Percentiles rank a stretch among this genome's conserved stretches.
Evolutionary conservation across 2,329 filamentous ascomycete species (phyloP).

Genomic region (Aspergillus neotritici): DNA sequence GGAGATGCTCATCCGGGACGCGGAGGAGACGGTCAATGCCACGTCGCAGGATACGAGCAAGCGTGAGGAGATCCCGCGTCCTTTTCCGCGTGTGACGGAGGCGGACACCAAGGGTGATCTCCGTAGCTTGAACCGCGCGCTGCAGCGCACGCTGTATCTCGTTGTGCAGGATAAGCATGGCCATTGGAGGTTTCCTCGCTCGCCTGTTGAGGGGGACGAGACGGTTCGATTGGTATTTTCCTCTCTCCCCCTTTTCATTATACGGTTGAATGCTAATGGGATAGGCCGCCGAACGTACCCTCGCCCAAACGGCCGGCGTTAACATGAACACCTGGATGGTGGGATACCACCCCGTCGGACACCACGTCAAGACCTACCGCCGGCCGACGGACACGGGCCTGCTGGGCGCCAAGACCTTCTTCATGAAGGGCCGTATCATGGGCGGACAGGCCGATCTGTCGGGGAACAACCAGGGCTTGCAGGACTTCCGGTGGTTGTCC

Average conservation of each 20-base stretch:
- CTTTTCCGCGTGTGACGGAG: slow-evolving; percentile 64
- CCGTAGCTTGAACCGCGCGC: slow-evolving; percentile 68
- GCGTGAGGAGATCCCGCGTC: slow-evolving; percentile 64
- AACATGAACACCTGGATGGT: slow-evolving; percentile 99
- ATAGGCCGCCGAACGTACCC: slow-evolving; percentile 74
- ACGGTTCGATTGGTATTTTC: slow-evolving; percentile 63
- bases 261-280: slow-evolving; percentile 2
- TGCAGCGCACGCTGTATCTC: slow-evolving; percentile 81
- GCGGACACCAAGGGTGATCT: slow-evolving; percentile 72
- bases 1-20: slow-evolving; percentile 67
- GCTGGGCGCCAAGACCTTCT: slow-evolving; percentile 79
- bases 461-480: slow-evolving; percentile 64
- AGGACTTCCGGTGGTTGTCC: slow-evolving; percentile 87
- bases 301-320: slow-evolving; percentile 70
- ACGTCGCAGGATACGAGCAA: slow-evolving; percentile 42
- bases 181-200: slow-evolving; percentile 76
- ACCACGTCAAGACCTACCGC: slow-evolving; percentile 59
- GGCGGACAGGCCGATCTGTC: slow-evolving; percentile 83
- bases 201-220: slow-evolving; percentile 63
- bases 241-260: background rate
- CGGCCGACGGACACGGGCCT: slow-evolving; percentile 37
- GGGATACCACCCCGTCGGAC: slow-evolving; percentile 80
- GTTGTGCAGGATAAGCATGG: slow-evolving; percentile 67
- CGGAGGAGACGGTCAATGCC: slow-evolving; percentile 49
- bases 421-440: slow-evolving; percentile 94